Evolutionary conservation across 208 protist genomes (phyloP), one percentile per base, ranked within the genome.

Genomic region (Leishmania mexicana): DNA sequence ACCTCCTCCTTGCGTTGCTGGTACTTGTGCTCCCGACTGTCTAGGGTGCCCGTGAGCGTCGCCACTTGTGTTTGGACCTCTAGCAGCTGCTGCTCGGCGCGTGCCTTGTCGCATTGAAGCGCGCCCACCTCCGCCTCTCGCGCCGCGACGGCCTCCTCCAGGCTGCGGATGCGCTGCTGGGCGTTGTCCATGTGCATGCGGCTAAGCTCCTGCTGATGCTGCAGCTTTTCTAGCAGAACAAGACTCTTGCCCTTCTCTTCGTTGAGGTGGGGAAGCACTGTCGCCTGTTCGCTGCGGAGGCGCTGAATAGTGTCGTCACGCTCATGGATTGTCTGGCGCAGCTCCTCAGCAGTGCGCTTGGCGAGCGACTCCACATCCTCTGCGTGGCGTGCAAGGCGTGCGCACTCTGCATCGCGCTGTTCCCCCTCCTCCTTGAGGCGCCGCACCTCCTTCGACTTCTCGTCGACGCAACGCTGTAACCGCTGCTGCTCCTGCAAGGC

Each of bases 331-430:
- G 82, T 78, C 65, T 72, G 73, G 53, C 85, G 87, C 19, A 96
- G 80, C 57, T 94, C 90, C 76, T 92, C 88, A 31, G 86, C 78
- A 19, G 85, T 92, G 40, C 80, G 75, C 47, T 87, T 83, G 42
- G 90, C 89, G n/a, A 92, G 79, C 68, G 74, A 76, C 81, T 96
- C 92, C 58, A 91, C 89, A 51, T 93, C 89, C 70, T 83, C 85
- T 5, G 92, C 90, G 81, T 93, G 92, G 47, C 84, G 73, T 24
- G 83, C 65, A 6, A 91, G 81, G 10, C 87, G 87, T 19, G 71
- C 51, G 42, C 85, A 93, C 64, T 94, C 92, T 1, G 76, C 83
- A 1, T 81, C 71, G n/a, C 90, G 91, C 71, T 85, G 78, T 40
- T 84, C 78, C 51, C 85, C 65, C 57, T 79, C 85, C 49, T 53